Conservation (phyloP, 2,329 filamentous ascomycete genomes). For the Calonectria pauciramosa region DNA sequence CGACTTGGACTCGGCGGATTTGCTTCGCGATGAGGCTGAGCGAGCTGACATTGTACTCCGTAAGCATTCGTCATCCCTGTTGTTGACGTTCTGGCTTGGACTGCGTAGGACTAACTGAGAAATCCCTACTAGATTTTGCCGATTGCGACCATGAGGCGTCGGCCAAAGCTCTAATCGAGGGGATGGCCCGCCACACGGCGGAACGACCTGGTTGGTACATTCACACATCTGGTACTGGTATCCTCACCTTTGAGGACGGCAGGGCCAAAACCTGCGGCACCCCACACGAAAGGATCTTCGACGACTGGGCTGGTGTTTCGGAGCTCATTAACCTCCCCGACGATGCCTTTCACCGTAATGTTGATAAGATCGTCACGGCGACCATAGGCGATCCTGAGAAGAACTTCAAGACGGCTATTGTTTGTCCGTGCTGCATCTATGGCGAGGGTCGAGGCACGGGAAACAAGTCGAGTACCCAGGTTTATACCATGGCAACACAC, state of each 20-base stretch:
- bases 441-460: background rate
- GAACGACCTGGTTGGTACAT: background rate
- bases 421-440: background rate
- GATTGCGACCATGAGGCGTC: background rate
- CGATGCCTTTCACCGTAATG: background rate
- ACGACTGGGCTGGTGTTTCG: background rate
- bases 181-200: background rate
- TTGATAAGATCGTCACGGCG: background rate
- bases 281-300: background rate
- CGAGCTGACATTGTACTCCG: background rate
- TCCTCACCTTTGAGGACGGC: background rate
- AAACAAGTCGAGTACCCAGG: background rate
- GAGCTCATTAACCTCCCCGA: background rate
- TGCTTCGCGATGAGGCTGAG: background rate
- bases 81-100: background rate
- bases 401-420: background rate
- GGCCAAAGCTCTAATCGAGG: background rate
- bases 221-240: background rate
- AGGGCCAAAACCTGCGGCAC: constrained; percentile 2
- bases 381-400: background rate
- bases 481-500: background rate
- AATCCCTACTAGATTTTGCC: background rate
- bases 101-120: background rate
- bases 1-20: background rate
- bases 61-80: background rate